A percentile compares a stretch with the other conserved stretches of the same genome.
phyloP scores from a whole-genome alignment of 108 stramenopile genomes.

The Nannochloropsis oceanica region DNA sequence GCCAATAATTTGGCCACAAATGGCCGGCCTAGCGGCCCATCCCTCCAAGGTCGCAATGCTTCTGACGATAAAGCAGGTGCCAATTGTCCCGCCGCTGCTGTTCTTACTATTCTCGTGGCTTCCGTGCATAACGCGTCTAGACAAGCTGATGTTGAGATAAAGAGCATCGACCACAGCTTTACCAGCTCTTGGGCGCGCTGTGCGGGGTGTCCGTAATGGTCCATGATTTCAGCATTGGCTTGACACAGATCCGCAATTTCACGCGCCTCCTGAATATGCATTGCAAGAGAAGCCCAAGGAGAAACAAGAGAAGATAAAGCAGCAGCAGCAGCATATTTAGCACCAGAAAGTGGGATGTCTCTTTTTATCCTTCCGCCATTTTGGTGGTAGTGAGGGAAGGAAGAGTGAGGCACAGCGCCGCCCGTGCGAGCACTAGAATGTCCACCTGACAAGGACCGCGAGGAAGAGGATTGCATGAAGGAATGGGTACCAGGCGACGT shows the following conservation, averaged over 20 bases:
- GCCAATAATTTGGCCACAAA: not conserved
- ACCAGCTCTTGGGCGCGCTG: not conserved
- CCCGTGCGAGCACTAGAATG: not conserved
- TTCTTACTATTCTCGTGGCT: not conserved
- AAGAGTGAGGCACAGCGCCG: not conserved
- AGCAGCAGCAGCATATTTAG: no score
- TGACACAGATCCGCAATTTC: not conserved
- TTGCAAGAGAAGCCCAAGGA: not conserved
- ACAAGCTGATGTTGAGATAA: not conserved
- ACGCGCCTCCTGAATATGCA: not conserved
- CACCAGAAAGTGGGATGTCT: no score
- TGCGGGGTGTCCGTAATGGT: not conserved
- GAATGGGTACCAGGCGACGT: not conserved
- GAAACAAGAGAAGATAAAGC: no score
- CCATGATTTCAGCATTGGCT: not conserved
- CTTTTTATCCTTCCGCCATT: no score
- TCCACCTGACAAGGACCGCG: not conserved
- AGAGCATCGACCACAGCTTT: not conserved
- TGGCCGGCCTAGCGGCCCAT: not conserved
- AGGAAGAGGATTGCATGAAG: not conserved
- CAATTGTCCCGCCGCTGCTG: not conserved
- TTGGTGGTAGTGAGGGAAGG: not conserved
- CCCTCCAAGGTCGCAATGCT: not conserved
- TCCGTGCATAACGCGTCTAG: not conserved
- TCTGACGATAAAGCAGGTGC: not conserved